Evolutionary conservation across 2,329 filamentous ascomycete genomes (phyloP), one percentile per base, ranked within the genome.

Genomic region (Fusarium tuaranense): DNA sequence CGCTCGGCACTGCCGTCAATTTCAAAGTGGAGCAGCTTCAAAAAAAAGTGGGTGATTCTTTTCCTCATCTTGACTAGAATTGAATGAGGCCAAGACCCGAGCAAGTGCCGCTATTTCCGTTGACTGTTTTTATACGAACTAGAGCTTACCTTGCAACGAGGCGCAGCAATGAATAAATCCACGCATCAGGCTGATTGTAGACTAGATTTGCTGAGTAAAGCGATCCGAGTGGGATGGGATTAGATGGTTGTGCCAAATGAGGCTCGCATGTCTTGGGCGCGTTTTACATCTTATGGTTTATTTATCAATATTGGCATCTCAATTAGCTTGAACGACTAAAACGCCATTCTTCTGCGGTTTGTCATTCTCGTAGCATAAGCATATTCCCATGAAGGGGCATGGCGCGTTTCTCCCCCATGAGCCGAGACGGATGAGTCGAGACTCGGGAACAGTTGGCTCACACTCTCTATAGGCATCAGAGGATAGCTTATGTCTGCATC

Each of bases 31-130:
- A 51, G 46, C 8, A 25, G 48, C 48, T n/a, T 30, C 25, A 25
- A 53, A 51, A 25, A 53, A 51, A 53, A 53, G 48, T 53, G 25
- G 48, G 25, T 53, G 30, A 30, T 53, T 53, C 25, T 10, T 53
- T 53, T 27, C 25, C 48, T 53, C 25, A 12, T 53, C 16, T 53
- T 18, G 48, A 53, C 48, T 30, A 53, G 48, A 53, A 51, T 51
- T 51, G 25, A 30, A 51, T 3, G 5, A n/a, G 25, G 46, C 46
- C 46, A 51, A 51, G 46, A n/a, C 46, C 46, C 46, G 46, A 51
- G 18, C 14, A 30, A 51, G 46, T 51, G 46, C 46, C 25, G 46
- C 25, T 12, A 27, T 51, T 51, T 51, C 46, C 46, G 25, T 51
- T 9, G 16, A 18, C 16, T 9, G 10, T 16, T 7, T 16, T 25